Evolutionary conservation across 2,329 filamentous ascomycete species (phyloP).

Genomic region (Trichophaea hybrida): DNA sequence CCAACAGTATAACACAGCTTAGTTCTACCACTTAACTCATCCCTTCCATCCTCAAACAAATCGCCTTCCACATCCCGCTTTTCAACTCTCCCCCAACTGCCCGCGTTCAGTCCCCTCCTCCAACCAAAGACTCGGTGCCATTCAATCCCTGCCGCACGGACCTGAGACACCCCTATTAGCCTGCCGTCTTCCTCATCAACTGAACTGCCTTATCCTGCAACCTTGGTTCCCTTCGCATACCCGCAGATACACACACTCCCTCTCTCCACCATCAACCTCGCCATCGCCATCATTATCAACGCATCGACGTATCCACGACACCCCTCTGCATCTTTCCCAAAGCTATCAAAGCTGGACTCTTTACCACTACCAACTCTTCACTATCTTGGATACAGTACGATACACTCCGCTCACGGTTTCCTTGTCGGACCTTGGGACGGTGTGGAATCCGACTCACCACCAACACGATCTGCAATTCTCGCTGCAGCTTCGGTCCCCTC

Average conservation of each 20-base stretch:
- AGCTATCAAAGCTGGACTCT: conserved; percentile 21
- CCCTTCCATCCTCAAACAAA: background rate
- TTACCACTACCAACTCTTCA: conserved; percentile 12
- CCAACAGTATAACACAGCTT: too few species aligned
- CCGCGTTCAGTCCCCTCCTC: background rate
- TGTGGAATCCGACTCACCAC: conserved; percentile 14
- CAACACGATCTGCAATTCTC: conserved; percentile 6
- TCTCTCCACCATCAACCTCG: background rate
- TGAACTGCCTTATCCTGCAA: conserved; percentile 6
- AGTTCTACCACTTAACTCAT: background rate
- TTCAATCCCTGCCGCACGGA: conserved; percentile 7
- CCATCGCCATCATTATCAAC: background rate
- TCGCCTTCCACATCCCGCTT: background rate
- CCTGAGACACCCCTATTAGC: conserved; percentile 8
- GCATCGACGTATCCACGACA: background rate
- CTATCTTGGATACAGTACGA: conserved; percentile 13
- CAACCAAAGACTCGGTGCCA: conserved; percentile 6
- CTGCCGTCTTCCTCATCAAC: background rate
- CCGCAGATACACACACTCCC: background rate
- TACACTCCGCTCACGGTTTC: conserved; percentile 12
- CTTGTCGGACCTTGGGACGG: conserved; percentile 17
- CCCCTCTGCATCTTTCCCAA: background rate
- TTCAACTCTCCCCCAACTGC: background rate
- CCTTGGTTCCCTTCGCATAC: background rate
- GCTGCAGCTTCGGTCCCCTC: conserved; percentile 6